Evolutionary conservation across 2,329 filamentous ascomycete genomes (phyloP).

Genomic region (Claviceps maximensis): DNA sequence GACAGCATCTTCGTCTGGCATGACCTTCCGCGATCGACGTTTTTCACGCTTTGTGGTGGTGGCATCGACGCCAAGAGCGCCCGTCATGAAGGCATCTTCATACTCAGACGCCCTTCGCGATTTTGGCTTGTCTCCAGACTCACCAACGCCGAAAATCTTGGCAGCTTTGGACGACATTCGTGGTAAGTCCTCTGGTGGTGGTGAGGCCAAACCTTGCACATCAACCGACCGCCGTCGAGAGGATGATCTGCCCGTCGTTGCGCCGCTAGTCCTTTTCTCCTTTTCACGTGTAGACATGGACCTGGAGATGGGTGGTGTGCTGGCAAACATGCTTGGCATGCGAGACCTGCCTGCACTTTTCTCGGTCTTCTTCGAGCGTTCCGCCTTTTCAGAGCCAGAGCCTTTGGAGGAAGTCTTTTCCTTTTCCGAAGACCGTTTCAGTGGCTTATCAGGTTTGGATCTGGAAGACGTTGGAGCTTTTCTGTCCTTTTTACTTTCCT

Average conservation of each 20-base stretch:
- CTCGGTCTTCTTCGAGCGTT: conserved; percentile 29
- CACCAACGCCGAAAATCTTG: conserved; percentile 53
- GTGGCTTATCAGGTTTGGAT: conserved; percentile 51
- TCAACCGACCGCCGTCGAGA: conserved; percentile 60
- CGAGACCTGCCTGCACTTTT: conserved; percentile 40
- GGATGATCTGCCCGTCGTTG: conserved; percentile 43
- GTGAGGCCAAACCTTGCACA: conserved; percentile 51
- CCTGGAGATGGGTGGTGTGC: conserved; percentile 51
- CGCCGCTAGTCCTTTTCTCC: conserved; percentile 30
- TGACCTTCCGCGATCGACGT: conserved; percentile 18
- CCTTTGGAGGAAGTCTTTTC: conserved; percentile 53
- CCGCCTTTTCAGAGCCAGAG: conserved; percentile 60
- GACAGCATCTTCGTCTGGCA: conserved; percentile 26
- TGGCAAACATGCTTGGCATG: conserved; percentile 49
- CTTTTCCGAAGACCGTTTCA: conserved; percentile 41
- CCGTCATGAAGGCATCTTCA: conserved; percentile 38
- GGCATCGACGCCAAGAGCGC: conserved; percentile 25
- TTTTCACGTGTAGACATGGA: conserved; percentile 56
- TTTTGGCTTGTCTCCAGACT: conserved; percentile 28
- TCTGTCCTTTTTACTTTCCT: conserved; percentile 27
- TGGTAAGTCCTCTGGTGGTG: conserved; percentile 55
- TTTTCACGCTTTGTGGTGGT: conserved; percentile 18
- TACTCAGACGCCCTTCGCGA: conserved; percentile 33
- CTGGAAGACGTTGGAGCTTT: conserved; percentile 35
- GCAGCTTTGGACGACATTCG: conserved; percentile 64